phyloP scores from a whole-genome alignment of 306 rosid species.

The Rosa chinensis region DNA sequence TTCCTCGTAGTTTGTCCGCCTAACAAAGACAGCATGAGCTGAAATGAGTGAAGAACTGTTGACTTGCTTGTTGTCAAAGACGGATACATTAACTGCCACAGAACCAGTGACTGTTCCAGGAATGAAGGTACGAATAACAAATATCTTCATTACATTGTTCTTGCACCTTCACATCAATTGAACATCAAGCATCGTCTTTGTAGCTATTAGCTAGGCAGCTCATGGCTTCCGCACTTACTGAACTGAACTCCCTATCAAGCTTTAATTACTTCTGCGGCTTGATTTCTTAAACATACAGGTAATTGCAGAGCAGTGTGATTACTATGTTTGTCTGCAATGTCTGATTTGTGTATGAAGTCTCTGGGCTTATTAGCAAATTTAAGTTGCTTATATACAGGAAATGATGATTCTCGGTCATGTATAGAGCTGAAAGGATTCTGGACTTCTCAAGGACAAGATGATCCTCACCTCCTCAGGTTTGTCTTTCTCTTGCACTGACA shows the following conservation, averaged over 20 bases:
- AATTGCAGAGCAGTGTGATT: not conserved
- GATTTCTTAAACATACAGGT: not conserved
- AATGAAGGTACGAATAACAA: too few species aligned
- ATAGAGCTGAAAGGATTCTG: not conserved
- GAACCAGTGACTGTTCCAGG: too few species aligned
- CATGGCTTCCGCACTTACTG: not conserved
- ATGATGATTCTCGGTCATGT: not conserved
- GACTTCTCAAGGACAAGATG: not conserved
- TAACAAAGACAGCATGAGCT: too few species aligned
- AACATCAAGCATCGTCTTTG: not conserved
- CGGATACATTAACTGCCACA: too few species aligned
- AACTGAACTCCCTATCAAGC: not conserved
- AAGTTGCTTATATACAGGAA: not conserved
- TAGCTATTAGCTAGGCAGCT: not conserved
- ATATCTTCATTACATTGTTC: too few species aligned
- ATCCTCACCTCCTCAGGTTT: not conserved
- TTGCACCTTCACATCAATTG: not conserved
- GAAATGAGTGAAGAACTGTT: too few species aligned
- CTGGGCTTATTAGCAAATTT: not conserved
- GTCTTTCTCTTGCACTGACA: not conserved
- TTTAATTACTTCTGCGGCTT: not conserved
- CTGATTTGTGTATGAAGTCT: not conserved
- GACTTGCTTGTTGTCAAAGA: too few species aligned
- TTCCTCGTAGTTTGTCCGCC: too few species aligned
- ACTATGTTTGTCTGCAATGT: not conserved